These are phyloP conservation scores for Lactifluus pinguis DNA, from an alignment of 768 basidiomycete species.

Conservation along the genomic window DNA sequence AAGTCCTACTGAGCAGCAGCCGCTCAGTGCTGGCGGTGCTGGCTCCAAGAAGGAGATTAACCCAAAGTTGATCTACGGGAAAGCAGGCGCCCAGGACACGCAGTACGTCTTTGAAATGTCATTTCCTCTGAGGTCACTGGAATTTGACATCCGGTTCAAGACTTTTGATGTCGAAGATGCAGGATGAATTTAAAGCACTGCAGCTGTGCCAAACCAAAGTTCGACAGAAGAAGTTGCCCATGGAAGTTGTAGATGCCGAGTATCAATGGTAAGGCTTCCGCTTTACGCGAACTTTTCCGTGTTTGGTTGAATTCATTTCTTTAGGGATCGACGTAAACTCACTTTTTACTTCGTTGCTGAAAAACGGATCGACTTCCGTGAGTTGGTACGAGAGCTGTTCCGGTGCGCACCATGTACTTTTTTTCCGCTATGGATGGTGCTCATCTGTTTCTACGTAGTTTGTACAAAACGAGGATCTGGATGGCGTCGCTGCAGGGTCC, in stretches of 20 bases:
- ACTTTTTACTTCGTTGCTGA: conserved; percentile 98
- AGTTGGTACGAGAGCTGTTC: conserved; percentile 91
- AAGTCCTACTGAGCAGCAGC: conserved; percentile 36
- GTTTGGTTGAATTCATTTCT: not conserved
- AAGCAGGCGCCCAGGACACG: conserved; percentile 74
- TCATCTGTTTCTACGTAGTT: conserved; percentile 30
- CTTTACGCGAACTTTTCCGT: not conserved
- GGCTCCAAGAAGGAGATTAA: conserved; percentile 82
- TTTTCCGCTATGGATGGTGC: not conserved
- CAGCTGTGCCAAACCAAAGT: conserved; percentile 90
- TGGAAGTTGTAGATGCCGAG: conserved; percentile 98
- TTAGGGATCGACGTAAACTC: conserved; percentile 93
- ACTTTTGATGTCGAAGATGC: conserved; percentile 68
- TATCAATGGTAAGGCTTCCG: conserved; percentile 76
- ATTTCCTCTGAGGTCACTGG: not conserved
- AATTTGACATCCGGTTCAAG: conserved; percentile 29
- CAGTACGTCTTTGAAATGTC: conserved; percentile 42
- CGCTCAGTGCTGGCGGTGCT: conserved; percentile 21
- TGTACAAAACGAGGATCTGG: conserved; percentile 95
- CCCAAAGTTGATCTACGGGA: conserved; percentile 93
- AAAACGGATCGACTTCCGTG: conserved; percentile 91
- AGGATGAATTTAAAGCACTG: conserved; percentile 89
- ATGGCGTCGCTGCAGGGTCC: conserved; percentile 72
- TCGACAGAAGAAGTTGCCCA: conserved; percentile 86
- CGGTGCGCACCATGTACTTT: conserved; percentile 38